Base-by-base conservation (phyloP, 169 alveolate genomes). In the Cryptosporidium meleagridis region DNA sequence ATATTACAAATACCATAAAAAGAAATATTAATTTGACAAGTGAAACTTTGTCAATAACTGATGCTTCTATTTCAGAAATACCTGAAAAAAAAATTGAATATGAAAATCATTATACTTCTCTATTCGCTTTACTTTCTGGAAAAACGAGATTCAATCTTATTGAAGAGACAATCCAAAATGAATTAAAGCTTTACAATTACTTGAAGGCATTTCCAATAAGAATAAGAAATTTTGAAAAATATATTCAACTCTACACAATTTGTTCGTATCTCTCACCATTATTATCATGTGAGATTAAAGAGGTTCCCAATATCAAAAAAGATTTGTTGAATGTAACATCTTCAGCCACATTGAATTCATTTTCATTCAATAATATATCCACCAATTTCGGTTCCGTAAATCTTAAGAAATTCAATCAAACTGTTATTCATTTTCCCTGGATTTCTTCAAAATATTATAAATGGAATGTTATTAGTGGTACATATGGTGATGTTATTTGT, bases 401-500 rank as follows among this genome's bases (percentile, higher is more conserved):
- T n/a, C 5, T n/a, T 23, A 0, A 12, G 53, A 70, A 23, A 65
- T 8, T 48, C 2, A 70, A 7, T 69, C 26, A 14, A 35, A 21
- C 31, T 7, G 12, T 21, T 67, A 41, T 48, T 16, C 31, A 18
- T 62, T 80, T 80, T 44, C 89, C 89, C 16, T 80, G 89, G 89
- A 37, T 80, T 18, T 26, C 35, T 44, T n/a, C 68, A 29, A 26
- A 62, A n/a, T 10, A 55, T 16, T 62, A 44, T 41, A 31, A 14
- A 29, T 80, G 89, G 89, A 65, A 53, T 23, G 23, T 80, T 29
- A 41, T 39, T 29, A 48, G 69, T 23, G 89, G 89, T 6, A 6
- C 89, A 31, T 80, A 61, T 41, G 89, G 89, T 12, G 51, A 45
- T 65, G 89, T 80, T 29, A 29, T 80, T 18, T 80, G 89, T 41